Evolutionary conservation across 1,284 basidiomycete genomes (phyloP).

Genomic region (Ustilago bromivora): DNA sequence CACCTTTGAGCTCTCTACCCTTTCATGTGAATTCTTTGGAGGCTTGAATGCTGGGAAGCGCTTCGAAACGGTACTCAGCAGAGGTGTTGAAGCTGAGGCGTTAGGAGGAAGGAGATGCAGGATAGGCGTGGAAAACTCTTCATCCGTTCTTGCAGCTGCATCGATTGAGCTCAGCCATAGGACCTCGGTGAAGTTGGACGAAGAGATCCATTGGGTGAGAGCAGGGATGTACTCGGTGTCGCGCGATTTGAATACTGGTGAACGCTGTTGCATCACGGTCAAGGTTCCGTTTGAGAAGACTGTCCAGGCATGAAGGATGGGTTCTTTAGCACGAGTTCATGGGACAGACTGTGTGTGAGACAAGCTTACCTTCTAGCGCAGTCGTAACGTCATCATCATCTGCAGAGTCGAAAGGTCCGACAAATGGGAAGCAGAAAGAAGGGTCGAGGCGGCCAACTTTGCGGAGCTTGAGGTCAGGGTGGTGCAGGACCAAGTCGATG

Average conservation of each 20-base stretch:
- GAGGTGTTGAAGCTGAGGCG: constrained; percentile 14
- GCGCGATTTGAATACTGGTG: constrained; percentile 54
- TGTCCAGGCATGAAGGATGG: neutral
- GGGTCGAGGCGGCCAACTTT: constrained; percentile 55
- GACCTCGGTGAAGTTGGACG: neutral
- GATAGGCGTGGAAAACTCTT: constrained; percentile 43
- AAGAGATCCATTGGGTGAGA: constrained; percentile 25
- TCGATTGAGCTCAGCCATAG: constrained; percentile 52
- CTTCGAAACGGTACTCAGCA: neutral
- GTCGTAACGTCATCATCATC: constrained; percentile 21
- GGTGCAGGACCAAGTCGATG: constrained; percentile 59
- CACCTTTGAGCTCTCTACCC: neutral
- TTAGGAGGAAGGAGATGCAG: constrained; percentile 27
- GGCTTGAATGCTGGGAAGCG: constrained; percentile 14
- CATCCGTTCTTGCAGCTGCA: constrained; percentile 54
- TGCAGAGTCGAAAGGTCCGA: constrained; percentile 47
- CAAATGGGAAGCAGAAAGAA: constrained; percentile 56
- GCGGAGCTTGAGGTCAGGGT: constrained; percentile 26
- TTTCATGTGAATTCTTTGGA: neutral
- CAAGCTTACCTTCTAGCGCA: constrained; percentile 25
- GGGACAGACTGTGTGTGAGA: too few relatives aligned
- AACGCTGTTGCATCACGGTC: constrained; percentile 60
- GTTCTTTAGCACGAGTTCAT: neutral
- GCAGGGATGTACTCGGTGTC: constrained; percentile 21
- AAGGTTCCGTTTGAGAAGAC: constrained; percentile 41